These are phyloP conservation scores for Salix suchowensis DNA, from an alignment of 345 rosid species.

Conservation along the genomic window DNA sequence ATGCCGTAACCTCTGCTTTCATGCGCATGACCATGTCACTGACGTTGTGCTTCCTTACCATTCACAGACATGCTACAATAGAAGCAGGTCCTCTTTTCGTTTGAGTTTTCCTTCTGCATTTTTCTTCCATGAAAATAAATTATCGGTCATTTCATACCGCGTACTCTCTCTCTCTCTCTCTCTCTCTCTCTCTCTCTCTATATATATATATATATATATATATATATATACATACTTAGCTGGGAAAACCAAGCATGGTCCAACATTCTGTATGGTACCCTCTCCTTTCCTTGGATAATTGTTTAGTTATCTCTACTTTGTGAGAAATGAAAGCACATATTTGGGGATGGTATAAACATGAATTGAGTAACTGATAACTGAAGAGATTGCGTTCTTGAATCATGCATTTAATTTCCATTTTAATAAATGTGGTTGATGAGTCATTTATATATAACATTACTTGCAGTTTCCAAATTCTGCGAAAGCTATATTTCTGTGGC, in stretches of 20 bases:
- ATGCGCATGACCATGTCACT: conserved; percentile 31
- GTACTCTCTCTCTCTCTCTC: neutral
- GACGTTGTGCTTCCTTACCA: conserved; percentile 36
- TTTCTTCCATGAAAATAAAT: neutral
- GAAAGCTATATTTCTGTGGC: too few relatives aligned
- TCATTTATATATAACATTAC: too few relatives aligned
- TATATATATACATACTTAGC: neutral
- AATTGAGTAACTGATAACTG: neutral
- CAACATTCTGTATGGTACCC: neutral
- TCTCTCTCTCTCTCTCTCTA: too few relatives aligned
- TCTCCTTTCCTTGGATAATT: neutral
- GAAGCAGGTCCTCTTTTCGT: conserved; percentile 27
- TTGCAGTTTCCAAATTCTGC: too few relatives aligned
- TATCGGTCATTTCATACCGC: neutral
- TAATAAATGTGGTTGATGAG: neutral
- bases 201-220: too few relatives aligned
- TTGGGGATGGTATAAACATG: neutral
- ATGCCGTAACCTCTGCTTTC: conserved; percentile 30
- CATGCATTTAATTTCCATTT: neutral
- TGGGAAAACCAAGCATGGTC: neutral
- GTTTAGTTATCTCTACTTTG: neutral
- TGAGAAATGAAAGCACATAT: neutral
- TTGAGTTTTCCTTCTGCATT: neutral
- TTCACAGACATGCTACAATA: conserved; percentile 23
- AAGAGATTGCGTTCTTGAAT: neutral